Evolutionary conservation across 139 green algal species (phyloP).

Genomic region (Astrephomene gubernaculifera): DNA sequence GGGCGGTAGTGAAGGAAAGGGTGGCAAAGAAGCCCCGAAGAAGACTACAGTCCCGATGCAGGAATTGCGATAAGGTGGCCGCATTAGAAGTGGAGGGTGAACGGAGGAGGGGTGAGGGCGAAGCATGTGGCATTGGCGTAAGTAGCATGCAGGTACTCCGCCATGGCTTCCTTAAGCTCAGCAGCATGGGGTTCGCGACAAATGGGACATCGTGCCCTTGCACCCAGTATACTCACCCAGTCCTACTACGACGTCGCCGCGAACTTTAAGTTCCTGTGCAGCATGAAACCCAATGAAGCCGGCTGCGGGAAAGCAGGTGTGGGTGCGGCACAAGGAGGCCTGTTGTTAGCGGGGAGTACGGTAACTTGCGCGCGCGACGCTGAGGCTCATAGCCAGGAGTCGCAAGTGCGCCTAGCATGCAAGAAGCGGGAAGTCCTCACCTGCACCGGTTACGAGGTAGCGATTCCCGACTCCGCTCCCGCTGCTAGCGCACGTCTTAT

Average conservation of each 20-base stretch:
- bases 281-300: slow-evolving; percentile 85
- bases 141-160: too few species aligned
- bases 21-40: too few species aligned
- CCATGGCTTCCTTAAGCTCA: too few species aligned
- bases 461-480: slow-evolving; percentile 17
- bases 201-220: too few species aligned
- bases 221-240: too few species aligned
- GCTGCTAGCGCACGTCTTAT: slow-evolving; percentile 29
- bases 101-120: too few species aligned
- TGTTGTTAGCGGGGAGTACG: background rate
- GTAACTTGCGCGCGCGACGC: background rate
- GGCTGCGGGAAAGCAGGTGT: slow-evolving; percentile 41
- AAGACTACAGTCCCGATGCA: too few species aligned
- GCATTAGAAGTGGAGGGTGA: too few species aligned
- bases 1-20: too few species aligned
- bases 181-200: too few species aligned
- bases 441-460: slow-evolving; percentile 37
- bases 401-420: background rate
- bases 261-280: slow-evolving; percentile 54
- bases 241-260: slow-evolving; percentile 76
- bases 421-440: background rate
- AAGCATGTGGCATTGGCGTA: too few species aligned
- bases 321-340: background rate
- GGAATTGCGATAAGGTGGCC: too few species aligned
- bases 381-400: background rate